phyloP scores from a whole-genome alignment of 257 asterid genomes.

The Coffea eugenioides region DNA sequence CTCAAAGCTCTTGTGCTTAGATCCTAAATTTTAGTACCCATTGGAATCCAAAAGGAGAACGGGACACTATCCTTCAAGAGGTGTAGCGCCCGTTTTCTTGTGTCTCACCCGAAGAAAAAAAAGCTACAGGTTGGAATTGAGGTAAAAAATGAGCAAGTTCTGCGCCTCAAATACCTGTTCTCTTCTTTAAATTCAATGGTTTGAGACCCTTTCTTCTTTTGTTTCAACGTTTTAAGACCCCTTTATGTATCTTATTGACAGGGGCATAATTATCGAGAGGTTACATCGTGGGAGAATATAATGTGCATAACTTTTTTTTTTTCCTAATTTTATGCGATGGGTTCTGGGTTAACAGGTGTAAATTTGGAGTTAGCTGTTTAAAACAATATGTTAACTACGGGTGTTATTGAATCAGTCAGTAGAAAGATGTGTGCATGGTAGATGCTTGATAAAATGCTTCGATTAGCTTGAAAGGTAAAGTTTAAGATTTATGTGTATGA shows the following conservation, averaged over 20 bases:
- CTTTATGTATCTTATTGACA: no score
- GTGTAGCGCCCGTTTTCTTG: no score
- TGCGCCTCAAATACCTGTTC: not conserved
- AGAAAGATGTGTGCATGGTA: not conserved
- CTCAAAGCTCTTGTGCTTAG: no score
- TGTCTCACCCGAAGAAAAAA: no score
- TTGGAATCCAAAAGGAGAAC: no score
- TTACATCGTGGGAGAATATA: not conserved
- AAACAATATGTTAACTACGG: not conserved
- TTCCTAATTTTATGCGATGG: not conserved
- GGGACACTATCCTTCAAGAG: no score
- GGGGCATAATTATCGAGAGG: not conserved
- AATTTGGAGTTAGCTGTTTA: not conserved
- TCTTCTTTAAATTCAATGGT: not conserved
- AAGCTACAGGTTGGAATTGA: no score
- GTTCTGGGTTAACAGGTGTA: not conserved
- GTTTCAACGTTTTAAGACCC: not conserved
- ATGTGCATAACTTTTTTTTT: no score
- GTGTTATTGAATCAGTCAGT: not conserved
- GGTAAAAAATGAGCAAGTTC: not conserved
- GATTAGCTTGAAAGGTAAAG: not conserved
- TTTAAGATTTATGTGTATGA: not conserved
- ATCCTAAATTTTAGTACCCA: no score
- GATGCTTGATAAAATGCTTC: slow-evolving; percentile 1
- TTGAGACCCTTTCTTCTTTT: not conserved